Evolutionary conservation across 2,329 filamentous ascomycete genomes (phyloP).

Genomic region (Fusarium buharicum): DNA sequence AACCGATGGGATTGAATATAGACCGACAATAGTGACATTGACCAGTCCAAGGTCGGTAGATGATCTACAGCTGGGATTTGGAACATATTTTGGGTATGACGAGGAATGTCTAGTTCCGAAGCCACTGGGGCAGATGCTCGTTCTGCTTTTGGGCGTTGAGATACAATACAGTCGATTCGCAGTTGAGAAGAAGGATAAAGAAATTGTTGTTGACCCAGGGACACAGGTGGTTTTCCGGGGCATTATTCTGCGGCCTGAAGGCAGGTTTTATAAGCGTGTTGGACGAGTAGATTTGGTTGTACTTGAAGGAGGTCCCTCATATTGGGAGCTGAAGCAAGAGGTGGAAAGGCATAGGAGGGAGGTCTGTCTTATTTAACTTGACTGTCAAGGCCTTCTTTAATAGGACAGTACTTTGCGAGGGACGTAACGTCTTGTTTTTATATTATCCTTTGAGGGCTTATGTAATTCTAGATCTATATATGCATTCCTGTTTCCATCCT

Average conservation of each 20-base stretch:
- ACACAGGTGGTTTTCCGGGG: neutral
- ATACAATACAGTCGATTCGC: neutral
- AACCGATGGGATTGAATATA: neutral
- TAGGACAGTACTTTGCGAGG: too few species aligned
- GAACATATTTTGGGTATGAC: neutral
- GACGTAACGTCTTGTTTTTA: too few species aligned
- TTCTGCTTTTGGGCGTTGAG: neutral
- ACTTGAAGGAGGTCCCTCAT: neutral
- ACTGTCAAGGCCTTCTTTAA: too few species aligned
- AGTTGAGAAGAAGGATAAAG: neutral
- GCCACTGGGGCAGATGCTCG: neutral
- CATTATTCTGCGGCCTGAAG: neutral
- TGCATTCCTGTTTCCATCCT: too few species aligned
- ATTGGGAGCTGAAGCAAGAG: neutral
- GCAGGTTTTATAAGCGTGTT: neutral
- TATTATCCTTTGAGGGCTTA: too few species aligned
- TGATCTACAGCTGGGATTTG: neutral
- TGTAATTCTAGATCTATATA: too few species aligned
- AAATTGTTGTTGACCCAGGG: neutral
- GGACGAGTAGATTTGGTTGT: neutral
- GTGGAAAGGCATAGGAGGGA: neutral
- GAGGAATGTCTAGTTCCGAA: neutral
- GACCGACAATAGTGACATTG: neutral
- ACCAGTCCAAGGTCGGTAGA: neutral
- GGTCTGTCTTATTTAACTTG: neutral